Evolutionary conservation across 345 rosid species (phyloP).

Genomic region (Geranium rotundifolium): DNA sequence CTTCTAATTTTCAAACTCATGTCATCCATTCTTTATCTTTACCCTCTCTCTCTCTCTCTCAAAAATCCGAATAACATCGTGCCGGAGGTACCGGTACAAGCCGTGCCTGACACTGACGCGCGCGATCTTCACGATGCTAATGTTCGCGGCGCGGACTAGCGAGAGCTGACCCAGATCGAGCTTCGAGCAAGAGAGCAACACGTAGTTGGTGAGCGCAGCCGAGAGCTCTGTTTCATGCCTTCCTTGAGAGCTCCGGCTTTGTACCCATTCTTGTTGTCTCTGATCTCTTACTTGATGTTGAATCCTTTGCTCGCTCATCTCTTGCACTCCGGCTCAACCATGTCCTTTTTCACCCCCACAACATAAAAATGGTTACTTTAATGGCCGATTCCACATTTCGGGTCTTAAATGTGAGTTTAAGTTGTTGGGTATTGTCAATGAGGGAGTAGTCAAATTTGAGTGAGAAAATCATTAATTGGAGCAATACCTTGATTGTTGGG

Average conservation of each 20-base stretch:
- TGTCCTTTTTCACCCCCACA: constrained; percentile 5
- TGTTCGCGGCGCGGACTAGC: constrained; percentile 49
- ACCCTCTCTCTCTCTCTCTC: too few species aligned
- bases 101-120: constrained; percentile 50
- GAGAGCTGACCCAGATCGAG: constrained; percentile 49
- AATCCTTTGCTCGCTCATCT: constrained; percentile 21
- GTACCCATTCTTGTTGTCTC: constrained; percentile 21
- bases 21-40: too few species aligned
- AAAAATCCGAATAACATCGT: too few species aligned
- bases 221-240: constrained; percentile 21
- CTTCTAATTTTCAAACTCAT: too few species aligned
- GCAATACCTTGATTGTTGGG: constrained; percentile 33
- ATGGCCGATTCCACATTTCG: too few species aligned
- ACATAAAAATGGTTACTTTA: too few species aligned
- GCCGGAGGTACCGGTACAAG: constrained; percentile 34
- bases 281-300: constrained; percentile 24
- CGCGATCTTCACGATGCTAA: constrained; percentile 74
- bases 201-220: constrained; percentile 36
- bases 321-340: constrained; percentile 23
- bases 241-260: constrained; percentile 29
- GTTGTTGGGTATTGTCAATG: too few species aligned
- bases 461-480: too few species aligned
- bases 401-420: too few species aligned
- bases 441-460: too few species aligned
- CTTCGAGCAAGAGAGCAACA: constrained; percentile 37